Evolutionary conservation across 192 early-diverging fungal species (phyloP), one percentile per base, ranked within the genome.

Genomic region (Backusella morwellensis): DNA sequence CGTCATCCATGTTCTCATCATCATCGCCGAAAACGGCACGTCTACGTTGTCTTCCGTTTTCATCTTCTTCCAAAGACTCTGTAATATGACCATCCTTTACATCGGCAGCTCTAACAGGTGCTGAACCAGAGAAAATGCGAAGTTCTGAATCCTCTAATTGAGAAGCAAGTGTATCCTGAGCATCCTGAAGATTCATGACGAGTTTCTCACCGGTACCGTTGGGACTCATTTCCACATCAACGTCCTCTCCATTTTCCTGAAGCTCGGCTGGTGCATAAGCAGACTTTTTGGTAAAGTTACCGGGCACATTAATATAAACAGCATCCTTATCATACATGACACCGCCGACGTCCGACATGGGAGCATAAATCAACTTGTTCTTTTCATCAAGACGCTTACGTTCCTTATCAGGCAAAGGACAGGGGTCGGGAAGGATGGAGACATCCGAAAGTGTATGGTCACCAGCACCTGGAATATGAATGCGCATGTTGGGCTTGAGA

Each of bases 241-340:
- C 79, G 17, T 85, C 78, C 4, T 77, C 82, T 21, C 68, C 81
- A 35, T 81, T 82, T 50, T 81, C 85, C 7, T 75, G 73, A n/a
- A 71, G 66, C 23, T 88, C 84, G 56, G 80, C 50, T n/a, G 78
- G 73, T n/a, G 73, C 78, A 54, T 83, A 74, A 8, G 87, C 84
- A 15, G 81, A 85, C 78, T 87, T 84, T 76, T 90, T 89, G 35
- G 90, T 91, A 77, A 95, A 95, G 41, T 88, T 86, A 44, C 96
- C 97, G 35, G 95, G 94, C 23, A 99, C 93, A 72, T 97, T 95
- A 78, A 99, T 97, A 79, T 99, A 99, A 26, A 99, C 95, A 6
- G 97, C 98, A 86, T 99, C 98, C 84, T 97, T 98, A 84, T 99
- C 98, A 85, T 98, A 98, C 91, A 98, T 92, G 72, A 99, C 94